Conservation (phyloP, 148 eudicot genomes). For the Salicornia ramosissima region DNA sequence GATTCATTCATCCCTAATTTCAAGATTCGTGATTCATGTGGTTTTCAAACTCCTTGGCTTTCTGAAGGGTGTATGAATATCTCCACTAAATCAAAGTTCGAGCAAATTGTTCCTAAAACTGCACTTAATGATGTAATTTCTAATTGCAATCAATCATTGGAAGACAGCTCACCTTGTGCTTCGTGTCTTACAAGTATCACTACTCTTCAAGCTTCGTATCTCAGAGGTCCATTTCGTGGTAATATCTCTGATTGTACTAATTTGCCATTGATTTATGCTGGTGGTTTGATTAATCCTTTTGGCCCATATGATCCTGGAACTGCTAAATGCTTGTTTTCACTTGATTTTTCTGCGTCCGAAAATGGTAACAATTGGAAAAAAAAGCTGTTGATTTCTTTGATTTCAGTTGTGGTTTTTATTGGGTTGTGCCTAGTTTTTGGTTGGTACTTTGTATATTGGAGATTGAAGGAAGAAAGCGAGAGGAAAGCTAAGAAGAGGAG, state of each 20-base stretch:
- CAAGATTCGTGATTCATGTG: conserved; percentile 45
- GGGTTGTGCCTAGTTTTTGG: conserved; percentile 28
- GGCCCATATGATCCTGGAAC: conserved; percentile 74
- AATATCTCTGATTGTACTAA: conserved; percentile 59
- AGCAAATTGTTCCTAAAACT: conserved; percentile 25
- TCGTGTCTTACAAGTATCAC: conserved; percentile 43
- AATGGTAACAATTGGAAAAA: conserved; percentile 11
- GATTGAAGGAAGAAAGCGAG: conserved; percentile 25
- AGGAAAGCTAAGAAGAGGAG: conserved; percentile 22
- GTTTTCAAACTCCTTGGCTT: conserved; percentile 47
- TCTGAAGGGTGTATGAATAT: conserved; percentile 69
- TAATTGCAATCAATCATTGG: conserved; percentile 52
- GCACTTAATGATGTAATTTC: conserved; percentile 24
- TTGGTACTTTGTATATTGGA: conserved; percentile 28
- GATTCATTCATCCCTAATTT: conserved; percentile 35
- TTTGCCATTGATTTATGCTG: conserved; percentile 56
- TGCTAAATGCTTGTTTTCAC: conserved; percentile 44
- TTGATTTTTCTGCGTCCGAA: conserved; percentile 20
- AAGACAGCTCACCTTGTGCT: conserved; percentile 47
- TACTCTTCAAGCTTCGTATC: conserved; percentile 38
- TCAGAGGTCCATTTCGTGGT: conserved; percentile 35
- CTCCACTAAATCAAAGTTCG: conserved; percentile 48
- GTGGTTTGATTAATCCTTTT: conserved; percentile 40
- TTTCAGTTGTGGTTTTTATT: conserved; percentile 27
- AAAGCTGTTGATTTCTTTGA: conserved; percentile 26